These are phyloP conservation scores for Circinella umbellata DNA, from an alignment of 371 early-diverging fungal species.

Conservation along the genomic window DNA sequence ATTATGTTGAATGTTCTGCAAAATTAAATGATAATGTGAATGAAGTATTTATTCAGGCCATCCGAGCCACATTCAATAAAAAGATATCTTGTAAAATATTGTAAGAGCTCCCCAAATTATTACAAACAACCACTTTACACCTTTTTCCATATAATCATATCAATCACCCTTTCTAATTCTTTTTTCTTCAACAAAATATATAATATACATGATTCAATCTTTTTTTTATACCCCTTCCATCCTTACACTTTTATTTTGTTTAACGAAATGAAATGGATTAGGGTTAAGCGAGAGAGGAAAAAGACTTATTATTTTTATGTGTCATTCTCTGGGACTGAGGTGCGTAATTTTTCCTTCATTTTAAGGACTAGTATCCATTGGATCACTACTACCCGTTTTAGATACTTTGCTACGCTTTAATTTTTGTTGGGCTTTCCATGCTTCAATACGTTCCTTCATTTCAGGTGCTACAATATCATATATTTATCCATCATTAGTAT, in stretches of 20 bases:
- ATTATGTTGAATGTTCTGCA: slow-evolving; percentile 92
- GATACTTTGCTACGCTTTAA: slow-evolving; percentile 20
- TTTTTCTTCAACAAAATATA: too few species aligned
- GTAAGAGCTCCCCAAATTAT: too few species aligned
- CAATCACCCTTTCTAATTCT: too few species aligned
- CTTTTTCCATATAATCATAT: too few species aligned
- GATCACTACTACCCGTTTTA: slow-evolving; percentile 3
- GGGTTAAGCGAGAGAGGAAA: too few species aligned
- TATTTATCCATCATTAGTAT: not conserved
- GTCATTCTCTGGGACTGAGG: not conserved
- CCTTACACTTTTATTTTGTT: too few species aligned
- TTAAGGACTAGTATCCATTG: slow-evolving; percentile 28
- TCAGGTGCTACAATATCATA: slow-evolving; percentile 32
- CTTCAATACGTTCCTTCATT: slow-evolving; percentile 52
- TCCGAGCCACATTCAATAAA: slow-evolving; percentile 67
- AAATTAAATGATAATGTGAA: slow-evolving; percentile 80
- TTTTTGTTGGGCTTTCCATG: slow-evolving; percentile 53
- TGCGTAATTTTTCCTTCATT: slow-evolving; percentile 2
- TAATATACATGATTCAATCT: too few species aligned
- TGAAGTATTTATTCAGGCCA: slow-evolving; percentile 86
- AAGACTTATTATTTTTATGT: too few species aligned
- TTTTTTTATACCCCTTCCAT: too few species aligned
- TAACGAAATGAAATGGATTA: too few species aligned
- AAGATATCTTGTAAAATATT: too few species aligned
- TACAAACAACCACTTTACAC: too few species aligned